Base-by-base conservation (phyloP, 2,329 filamentous ascomycete genomes). In the Coniella vitis region DNA sequence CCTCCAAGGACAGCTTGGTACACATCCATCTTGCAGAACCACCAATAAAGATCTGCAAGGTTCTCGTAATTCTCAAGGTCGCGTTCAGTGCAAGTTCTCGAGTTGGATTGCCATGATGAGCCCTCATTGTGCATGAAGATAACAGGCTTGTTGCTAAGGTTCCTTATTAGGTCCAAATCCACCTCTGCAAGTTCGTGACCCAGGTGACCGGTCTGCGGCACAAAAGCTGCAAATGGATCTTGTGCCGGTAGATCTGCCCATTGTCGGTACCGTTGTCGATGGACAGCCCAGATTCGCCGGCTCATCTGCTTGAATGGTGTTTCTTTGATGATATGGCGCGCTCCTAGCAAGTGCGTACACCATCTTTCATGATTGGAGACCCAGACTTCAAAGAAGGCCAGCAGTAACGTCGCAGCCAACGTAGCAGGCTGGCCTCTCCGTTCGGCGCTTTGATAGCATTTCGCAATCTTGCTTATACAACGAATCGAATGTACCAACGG, bases 381-480 rank as follows among this genome's bases (percentile, higher is more conserved):
- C 83, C 91, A 93, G 16, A 96, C 87, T 64, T 97, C 93, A 60
- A 95, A 97, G 63, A 90, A 97, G 0, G 84, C 88, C 7, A 98
- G 75, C 7, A 97, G 71, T 32, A 96, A 72, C 0, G 88, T 90
- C 2, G 90, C 90, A 7, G 90, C 91, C n/a, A 97, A 71, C 0
- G 90, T 96, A 1, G 87, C 82, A 8, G 88, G 79, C 48, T 89
- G 82, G 8, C 83, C 81, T 46, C 90, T 81, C 58, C 83, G 81
- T 39, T 73, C 75, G 0, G 81, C 73, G 21, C 86, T 78, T 40
- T 80, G 79, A 22, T 97, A 84, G 41, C 86, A 86, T 56, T 80
- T 83, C 7, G 87, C 84, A 14, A 96, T 77, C 36, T 87, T 74
- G 54, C 90, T 83, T 40, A 96, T 72, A 9, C 90, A 84, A 57